These are phyloP conservation scores for Dalechampia spathulata DNA, from an alignment of 441 rosid species.

Conservation along the genomic window DNA sequence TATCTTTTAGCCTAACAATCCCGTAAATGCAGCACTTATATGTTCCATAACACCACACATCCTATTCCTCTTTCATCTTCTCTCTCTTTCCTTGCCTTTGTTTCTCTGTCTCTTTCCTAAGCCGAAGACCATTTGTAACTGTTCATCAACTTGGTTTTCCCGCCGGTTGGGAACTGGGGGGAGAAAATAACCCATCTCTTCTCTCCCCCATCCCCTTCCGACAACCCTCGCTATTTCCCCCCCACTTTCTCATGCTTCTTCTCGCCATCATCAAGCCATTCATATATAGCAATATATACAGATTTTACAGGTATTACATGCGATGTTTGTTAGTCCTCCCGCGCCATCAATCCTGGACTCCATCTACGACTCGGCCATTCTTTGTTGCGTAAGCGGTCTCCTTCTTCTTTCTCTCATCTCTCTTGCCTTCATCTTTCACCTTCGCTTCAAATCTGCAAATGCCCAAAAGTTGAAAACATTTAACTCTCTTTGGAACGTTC, in stretches of 20 bases:
- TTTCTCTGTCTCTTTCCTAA: neutral
- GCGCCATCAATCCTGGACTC: conserved; percentile 7
- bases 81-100: neutral
- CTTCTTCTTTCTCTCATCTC: conserved; percentile 37
- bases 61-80: neutral
- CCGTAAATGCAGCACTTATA: conserved; percentile 16
- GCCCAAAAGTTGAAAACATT: conserved; percentile 31
- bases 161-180: conserved; percentile 35
- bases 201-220: conserved; percentile 21
- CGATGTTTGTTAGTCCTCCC: conserved; percentile 18
- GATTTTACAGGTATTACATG: conserved; percentile 3
- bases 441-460: conserved; percentile 29
- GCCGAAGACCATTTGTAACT: neutral
- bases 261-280: neutral
- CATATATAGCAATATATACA: too few species aligned
- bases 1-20: too few species aligned
- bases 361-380: conserved; percentile 25
- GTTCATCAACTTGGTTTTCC: conserved; percentile 13
- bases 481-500: conserved; percentile 51
- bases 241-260: conserved; percentile 11
- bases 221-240: neutral
- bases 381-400: conserved; percentile 24
- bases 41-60: conserved; percentile 10
- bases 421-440: conserved; percentile 30
- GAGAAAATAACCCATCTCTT: conserved; percentile 13